These are phyloP conservation scores for Grosmannia serpens DNA, from an alignment of 2,329 filamentous ascomycete genomes.

Conservation along the genomic window DNA sequence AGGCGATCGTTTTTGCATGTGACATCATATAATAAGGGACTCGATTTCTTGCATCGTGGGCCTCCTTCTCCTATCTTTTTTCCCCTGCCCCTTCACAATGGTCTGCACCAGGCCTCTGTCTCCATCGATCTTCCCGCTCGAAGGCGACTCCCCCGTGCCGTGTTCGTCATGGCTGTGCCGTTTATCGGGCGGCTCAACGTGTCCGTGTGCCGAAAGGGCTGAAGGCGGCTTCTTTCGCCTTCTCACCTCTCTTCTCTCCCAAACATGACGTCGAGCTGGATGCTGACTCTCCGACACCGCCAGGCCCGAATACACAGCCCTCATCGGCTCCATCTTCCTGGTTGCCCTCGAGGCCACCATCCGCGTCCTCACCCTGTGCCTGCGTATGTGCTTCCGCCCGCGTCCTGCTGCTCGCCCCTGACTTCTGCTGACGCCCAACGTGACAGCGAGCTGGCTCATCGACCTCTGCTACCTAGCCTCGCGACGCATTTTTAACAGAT, in stretches of 20 bases:
- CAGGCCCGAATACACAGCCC: slow-evolving; percentile 77
- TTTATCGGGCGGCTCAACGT: slow-evolving; percentile 41
- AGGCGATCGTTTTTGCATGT: background rate
- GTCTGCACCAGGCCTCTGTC: background rate
- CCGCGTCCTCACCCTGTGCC: slow-evolving; percentile 73
- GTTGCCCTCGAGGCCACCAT: slow-evolving; percentile 74
- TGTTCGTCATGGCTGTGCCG: slow-evolving; percentile 33
- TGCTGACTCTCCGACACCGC: background rate
- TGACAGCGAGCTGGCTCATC: slow-evolving; percentile 66
- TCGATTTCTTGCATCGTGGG: background rate
- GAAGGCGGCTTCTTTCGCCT: background rate
- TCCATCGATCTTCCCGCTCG: background rate
- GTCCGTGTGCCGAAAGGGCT: slow-evolving; percentile 23
- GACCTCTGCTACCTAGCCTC: slow-evolving; percentile 73
- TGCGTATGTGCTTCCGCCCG: slow-evolving; percentile 41
- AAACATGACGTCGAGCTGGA: background rate
- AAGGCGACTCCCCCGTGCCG: background rate
- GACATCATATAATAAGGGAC: background rate
- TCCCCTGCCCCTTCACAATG: background rate
- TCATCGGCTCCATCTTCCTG: slow-evolving; percentile 72
- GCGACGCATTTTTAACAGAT: slow-evolving; percentile 67
- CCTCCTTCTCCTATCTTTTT: background rate
- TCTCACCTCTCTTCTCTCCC: background rate
- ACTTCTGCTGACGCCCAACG: background rate
- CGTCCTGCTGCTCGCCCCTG: background rate